Conservation (phyloP, 2,329 filamentous ascomycete species). For the Fusarium sp. region DNA sequence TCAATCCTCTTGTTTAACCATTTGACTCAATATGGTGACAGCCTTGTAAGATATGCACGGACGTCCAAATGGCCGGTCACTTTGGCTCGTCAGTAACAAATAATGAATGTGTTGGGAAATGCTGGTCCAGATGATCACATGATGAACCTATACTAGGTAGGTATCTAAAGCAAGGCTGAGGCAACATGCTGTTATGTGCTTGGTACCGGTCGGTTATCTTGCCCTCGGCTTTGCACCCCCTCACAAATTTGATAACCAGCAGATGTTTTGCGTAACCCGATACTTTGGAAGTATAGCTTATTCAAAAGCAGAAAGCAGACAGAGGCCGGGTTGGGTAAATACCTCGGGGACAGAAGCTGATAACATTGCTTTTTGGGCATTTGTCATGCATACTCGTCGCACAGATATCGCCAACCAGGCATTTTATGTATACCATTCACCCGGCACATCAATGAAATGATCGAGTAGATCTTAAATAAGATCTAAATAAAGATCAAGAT, state of each 20-base stretch:
- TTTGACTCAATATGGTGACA: slow-evolving; percentile 16
- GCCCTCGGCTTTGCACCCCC: slow-evolving; percentile 12
- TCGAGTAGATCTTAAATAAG: slow-evolving; percentile 11
- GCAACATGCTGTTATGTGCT: background rate
- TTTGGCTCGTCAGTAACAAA: background rate
- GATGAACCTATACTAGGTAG: background rate
- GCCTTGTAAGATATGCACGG: background rate
- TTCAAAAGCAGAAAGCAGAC: background rate
- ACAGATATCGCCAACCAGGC: slow-evolving; percentile 6
- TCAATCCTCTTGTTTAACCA: slow-evolving; percentile 30
- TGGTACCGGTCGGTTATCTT: background rate
- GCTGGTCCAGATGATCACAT: background rate
- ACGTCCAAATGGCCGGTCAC: background rate
- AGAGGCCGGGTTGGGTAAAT: slow-evolving; percentile 3
- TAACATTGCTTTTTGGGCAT: slow-evolving; percentile 21
- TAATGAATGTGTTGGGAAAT: background rate
- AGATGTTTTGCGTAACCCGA: background rate
- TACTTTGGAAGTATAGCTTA: background rate
- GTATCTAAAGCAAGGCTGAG: background rate
- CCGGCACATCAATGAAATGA: background rate
- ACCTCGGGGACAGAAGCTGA: background rate
- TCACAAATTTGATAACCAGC: background rate
- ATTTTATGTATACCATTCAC: background rate
- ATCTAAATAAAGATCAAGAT: slow-evolving; percentile 12
- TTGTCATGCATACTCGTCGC: slow-evolving; percentile 15